These are phyloP conservation scores for Periconia sp. DNA, from an alignment of 2,329 filamentous ascomycete genomes.

Conservation along the genomic window DNA sequence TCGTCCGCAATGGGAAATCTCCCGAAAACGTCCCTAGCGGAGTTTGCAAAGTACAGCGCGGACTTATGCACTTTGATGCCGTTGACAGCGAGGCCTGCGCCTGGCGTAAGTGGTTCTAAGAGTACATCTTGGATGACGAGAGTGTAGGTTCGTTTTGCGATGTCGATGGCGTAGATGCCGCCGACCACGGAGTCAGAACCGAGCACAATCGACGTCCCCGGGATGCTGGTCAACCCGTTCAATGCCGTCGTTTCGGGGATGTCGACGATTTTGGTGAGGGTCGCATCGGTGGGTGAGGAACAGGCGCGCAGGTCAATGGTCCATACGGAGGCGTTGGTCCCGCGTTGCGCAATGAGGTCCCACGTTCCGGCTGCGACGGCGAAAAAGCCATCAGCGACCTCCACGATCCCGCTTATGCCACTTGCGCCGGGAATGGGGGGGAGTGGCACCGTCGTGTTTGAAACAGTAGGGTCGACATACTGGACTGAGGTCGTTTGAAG, in stretches of 20 bases:
- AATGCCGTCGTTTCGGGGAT: not conserved
- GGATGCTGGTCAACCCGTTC: conserved; percentile 3
- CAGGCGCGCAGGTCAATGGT: conserved; percentile 1
- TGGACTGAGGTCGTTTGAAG: not conserved
- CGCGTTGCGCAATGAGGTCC: not conserved
- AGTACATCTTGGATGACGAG: not conserved
- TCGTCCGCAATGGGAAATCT: conserved; percentile 1
- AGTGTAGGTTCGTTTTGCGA: not conserved
- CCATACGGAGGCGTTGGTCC: not conserved
- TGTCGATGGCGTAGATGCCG: conserved; percentile 1
- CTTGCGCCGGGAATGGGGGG: conserved; percentile 1
- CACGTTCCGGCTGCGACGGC: conserved; percentile 2
- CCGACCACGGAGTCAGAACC: conserved; percentile 4
- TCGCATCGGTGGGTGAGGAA: not conserved
- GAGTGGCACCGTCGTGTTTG: not conserved
- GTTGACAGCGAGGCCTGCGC: conserved; percentile 1
- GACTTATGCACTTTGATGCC: not conserved
- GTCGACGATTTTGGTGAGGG: not conserved
- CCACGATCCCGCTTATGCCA: conserved; percentile 2
- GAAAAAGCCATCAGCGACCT: not conserved
- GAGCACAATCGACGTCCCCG: not conserved
- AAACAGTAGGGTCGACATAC: not conserved
- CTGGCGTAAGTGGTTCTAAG: not conserved
- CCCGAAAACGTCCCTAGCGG: not conserved
- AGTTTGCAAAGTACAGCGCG: conserved; percentile 4